These are phyloP conservation scores for Smittium culicis DNA, from an alignment of 371 early-diverging fungal genomes.

Conservation along the genomic window DNA sequence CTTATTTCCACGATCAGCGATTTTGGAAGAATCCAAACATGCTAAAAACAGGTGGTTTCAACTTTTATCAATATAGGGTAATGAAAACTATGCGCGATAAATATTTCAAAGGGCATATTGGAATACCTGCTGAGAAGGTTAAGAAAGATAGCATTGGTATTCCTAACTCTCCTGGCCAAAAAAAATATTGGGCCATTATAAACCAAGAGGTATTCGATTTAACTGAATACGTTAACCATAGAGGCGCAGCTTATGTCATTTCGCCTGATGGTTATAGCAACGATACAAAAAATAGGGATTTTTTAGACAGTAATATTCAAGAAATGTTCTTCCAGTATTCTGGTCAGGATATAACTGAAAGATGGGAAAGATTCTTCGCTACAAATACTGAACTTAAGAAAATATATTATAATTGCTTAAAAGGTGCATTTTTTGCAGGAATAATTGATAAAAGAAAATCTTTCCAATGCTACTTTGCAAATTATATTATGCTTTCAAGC, in stretches of 20 bases:
- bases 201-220: conserved; percentile 63
- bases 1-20: conserved; percentile 42
- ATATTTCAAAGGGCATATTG: conserved; percentile 54
- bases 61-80: conserved; percentile 53
- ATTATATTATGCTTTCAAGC: conserved; percentile 67
- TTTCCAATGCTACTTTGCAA: conserved; percentile 68
- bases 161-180: conserved; percentile 34
- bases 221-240: conserved; percentile 47
- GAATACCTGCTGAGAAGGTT: conserved; percentile 31
- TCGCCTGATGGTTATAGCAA: conserved; percentile 49
- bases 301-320: conserved; percentile 42
- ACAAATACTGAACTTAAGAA: conserved; percentile 30
- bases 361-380: conserved; percentile 38
- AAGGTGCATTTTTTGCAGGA: conserved; percentile 76
- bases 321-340: conserved; percentile 52
- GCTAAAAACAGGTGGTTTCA: conserved; percentile 27
- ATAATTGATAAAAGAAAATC: conserved; percentile 71
- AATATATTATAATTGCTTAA: conserved; percentile 49
- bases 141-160: conserved; percentile 30
- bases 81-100: conserved; percentile 43
- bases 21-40: conserved; percentile 32
- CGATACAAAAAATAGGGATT: conserved; percentile 39
- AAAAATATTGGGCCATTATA: conserved; percentile 46
- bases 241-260: conserved; percentile 29
- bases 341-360: conserved; percentile 48